Conservation (phyloP, 257 asterid species). For the Nicotiana obtusifolia region DNA sequence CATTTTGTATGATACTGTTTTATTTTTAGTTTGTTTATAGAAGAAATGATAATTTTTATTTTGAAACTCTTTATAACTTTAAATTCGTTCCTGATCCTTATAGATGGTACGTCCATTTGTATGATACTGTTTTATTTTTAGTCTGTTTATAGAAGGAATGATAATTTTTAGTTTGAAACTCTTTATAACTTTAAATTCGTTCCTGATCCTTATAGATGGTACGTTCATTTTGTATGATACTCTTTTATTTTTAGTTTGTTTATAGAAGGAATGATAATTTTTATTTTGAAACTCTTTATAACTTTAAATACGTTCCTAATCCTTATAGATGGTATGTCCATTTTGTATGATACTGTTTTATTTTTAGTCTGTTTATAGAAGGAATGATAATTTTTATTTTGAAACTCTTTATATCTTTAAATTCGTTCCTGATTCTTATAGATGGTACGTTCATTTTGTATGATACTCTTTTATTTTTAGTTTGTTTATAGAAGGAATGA, state of each 20-base stretch:
- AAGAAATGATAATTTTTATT: not conserved
- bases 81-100: slow-evolving; percentile 85
- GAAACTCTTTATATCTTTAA: not conserved
- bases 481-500: not conserved
- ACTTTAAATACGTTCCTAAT: slow-evolving; percentile 50
- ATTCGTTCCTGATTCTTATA: slow-evolving; percentile 68
- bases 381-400: not conserved
- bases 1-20: not conserved
- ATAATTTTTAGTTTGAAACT: not conserved
- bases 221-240: not conserved
- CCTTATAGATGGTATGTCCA: slow-evolving; percentile 81
- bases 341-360: not conserved
- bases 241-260: not conserved
- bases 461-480: not conserved
- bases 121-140: not conserved
- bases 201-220: slow-evolving; percentile 96
- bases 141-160: not conserved
- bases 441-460: slow-evolving; percentile 51
- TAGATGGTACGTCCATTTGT: slow-evolving; percentile 54
- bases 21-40: not conserved
- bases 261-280: not conserved
- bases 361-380: not conserved
- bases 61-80: not conserved
- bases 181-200: slow-evolving; percentile 21
- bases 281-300: not conserved